A percentile compares a stretch with the other conserved stretches of the same genome.
These are phyloP conservation scores for Phytophthora multivora DNA, from an alignment of 352 stramenopile genomes.

Conservation along the genomic window DNA sequence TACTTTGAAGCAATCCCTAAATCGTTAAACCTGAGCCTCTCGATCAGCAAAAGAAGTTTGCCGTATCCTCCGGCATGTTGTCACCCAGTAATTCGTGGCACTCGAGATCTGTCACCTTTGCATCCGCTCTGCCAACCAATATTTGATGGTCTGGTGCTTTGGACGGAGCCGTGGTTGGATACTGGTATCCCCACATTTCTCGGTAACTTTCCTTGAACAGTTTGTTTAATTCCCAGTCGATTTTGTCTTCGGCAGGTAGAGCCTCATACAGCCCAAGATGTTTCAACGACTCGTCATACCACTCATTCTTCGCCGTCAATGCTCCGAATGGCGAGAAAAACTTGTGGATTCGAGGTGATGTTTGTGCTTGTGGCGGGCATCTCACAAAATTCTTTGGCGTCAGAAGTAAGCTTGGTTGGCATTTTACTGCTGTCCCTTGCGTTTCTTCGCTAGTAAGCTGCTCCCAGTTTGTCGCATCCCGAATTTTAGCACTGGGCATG, in stretches of 20 bases:
- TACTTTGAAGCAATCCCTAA: not conserved
- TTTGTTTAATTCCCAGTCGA: slow-evolving; percentile 55
- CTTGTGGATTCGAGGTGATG: slow-evolving; percentile 21
- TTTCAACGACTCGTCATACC: slow-evolving; percentile 57
- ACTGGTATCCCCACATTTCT: slow-evolving; percentile 26
- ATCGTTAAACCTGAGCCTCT: not conserved
- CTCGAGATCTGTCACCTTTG: slow-evolving; percentile 8
- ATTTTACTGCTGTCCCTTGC: not conserved
- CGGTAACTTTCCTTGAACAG: slow-evolving; percentile 28
- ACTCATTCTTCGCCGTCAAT: slow-evolving; percentile 28
- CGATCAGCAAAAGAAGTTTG: slow-evolving; percentile 30
- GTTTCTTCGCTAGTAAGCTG: not conserved
- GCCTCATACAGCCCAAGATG: slow-evolving; percentile 45
- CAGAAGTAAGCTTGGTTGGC: not conserved
- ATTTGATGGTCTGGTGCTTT: not conserved
- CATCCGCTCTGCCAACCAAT: slow-evolving; percentile 8
- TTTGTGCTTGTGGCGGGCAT: slow-evolving; percentile 4
- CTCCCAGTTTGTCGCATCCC: not conserved
- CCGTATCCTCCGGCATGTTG: not conserved
- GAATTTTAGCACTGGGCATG: not conserved
- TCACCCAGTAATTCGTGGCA: slow-evolving; percentile 15
- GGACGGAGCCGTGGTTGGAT: not conserved
- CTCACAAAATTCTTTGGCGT: not conserved
- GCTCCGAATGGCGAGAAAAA: slow-evolving; percentile 39
- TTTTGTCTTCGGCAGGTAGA: slow-evolving; percentile 39